These are phyloP conservation scores for Omphalotus guepiniiformis DNA, from an alignment of 768 basidiomycete genomes.

Conservation along the genomic window DNA sequence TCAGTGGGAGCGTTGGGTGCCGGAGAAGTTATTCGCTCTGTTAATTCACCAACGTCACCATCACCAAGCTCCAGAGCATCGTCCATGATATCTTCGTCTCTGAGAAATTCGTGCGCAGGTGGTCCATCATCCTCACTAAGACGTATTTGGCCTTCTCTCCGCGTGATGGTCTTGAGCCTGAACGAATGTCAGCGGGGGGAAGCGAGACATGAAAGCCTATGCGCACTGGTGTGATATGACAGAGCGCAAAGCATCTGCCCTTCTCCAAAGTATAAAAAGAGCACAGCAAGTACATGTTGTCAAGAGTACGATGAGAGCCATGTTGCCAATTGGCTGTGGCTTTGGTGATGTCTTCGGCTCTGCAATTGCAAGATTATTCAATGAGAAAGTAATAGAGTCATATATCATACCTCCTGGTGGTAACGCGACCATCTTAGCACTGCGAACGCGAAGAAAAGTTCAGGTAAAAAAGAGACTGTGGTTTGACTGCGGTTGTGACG, in stretches of 20 bases:
- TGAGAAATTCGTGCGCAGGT: constrained; percentile 61
- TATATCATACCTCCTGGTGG: constrained; percentile 7
- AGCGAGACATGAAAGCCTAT: not conserved
- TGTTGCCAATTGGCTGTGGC: constrained; percentile 61
- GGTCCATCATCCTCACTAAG: constrained; percentile 71
- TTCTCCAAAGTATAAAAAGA: constrained; percentile 61
- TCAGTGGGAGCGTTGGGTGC: not conserved
- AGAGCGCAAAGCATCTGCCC: constrained; percentile 48
- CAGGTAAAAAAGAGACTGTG: too few species aligned
- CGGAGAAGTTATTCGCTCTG: not conserved
- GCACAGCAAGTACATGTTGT: constrained; percentile 54
- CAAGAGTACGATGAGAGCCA: constrained; percentile 48
- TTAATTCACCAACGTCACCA: constrained; percentile 2
- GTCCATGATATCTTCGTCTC: constrained; percentile 55
- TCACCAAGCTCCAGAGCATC: constrained; percentile 15
- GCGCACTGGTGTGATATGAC: constrained; percentile 64
- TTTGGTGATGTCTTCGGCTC: constrained; percentile 58
- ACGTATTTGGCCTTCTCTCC: constrained; percentile 54
- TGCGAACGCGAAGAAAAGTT: too few species aligned
- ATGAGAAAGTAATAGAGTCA: not conserved
- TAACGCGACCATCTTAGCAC: constrained; percentile 3
- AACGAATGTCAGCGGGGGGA: not conserved
- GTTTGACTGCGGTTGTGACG: too few species aligned
- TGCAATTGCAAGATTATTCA: constrained; percentile 18
- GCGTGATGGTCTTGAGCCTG: constrained; percentile 56